A percentile compares a stretch with the other conserved stretches of the same genome.
phyloP scores from a whole-genome alignment of 345 rosid genomes.

The Odontarrhena argentea region DNA sequence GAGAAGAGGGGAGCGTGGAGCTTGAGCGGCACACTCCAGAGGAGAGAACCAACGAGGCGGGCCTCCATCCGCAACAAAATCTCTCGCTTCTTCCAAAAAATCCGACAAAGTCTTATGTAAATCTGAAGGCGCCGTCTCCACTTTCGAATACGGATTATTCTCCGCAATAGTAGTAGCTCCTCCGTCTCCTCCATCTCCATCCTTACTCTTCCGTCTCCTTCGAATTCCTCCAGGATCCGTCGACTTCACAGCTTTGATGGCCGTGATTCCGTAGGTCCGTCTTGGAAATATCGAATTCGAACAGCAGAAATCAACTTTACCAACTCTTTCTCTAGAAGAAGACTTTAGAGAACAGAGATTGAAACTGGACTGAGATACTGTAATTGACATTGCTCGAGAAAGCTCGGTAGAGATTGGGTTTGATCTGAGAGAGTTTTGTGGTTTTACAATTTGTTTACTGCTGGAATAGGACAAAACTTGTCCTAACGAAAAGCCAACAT shows the following conservation, averaged over 20 bases:
- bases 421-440: background rate
- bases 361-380: conserved; percentile 8
- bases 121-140: conserved; percentile 32
- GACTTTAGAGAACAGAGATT: background rate
- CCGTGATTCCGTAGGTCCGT: conserved; percentile 1
- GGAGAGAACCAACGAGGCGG: conserved; percentile 80
- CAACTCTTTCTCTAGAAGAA: background rate
- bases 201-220: background rate
- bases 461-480: too few relatives aligned
- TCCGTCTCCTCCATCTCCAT: conserved; percentile 3
- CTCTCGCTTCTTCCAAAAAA: conserved; percentile 47
- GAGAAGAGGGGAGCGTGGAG: conserved; percentile 53
- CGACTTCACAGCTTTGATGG: conserved; percentile 14
- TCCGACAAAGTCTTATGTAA: conserved; percentile 45
- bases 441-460: too few relatives aligned
- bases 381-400: conserved; percentile 26
- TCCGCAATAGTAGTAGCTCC: background rate
- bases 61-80: conserved; percentile 48
- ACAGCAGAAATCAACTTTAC: background rate
- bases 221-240: background rate
- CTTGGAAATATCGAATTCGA: background rate
- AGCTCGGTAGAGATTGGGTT: background rate
- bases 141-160: conserved; percentile 28
- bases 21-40: conserved; percentile 44
- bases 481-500: too few relatives aligned